Evolutionary conservation across 2,329 filamentous ascomycete species (phyloP).

Genomic region (Aspergillus calidoustus): DNA sequence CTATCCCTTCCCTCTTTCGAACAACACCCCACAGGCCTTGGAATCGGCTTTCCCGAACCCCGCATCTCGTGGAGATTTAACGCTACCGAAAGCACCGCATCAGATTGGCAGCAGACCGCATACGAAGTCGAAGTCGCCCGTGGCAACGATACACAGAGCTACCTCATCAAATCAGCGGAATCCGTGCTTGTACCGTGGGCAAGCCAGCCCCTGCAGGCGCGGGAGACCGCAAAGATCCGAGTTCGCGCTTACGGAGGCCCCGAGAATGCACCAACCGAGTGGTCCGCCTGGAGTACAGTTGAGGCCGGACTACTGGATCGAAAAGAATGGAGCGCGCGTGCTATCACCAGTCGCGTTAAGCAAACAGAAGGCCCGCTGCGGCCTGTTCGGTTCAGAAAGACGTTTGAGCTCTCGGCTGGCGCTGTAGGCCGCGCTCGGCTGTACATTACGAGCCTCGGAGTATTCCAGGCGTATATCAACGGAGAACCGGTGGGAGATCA

Average conservation of each 20-base stretch:
- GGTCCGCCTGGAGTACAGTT: constrained; percentile 29
- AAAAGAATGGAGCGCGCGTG: constrained; percentile 37
- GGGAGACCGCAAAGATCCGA: constrained; percentile 23
- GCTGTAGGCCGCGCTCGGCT: constrained; percentile 42
- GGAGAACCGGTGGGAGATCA: constrained; percentile 44
- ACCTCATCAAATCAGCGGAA: constrained; percentile 20
- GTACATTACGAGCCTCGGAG: constrained; percentile 53
- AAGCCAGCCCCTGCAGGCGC: constrained; percentile 24
- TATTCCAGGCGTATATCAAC: constrained; percentile 57
- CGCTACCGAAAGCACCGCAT: constrained; percentile 10
- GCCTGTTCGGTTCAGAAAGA: constrained; percentile 43
- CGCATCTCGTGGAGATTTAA: constrained; percentile 35
- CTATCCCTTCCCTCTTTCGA: constrained; percentile 4
- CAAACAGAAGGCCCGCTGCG: constrained; percentile 29
- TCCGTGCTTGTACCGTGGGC: constrained; percentile 37
- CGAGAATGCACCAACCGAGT: constrained; percentile 14
- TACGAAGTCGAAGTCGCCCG: constrained; percentile 32
- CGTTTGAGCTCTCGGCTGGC: constrained; percentile 27
- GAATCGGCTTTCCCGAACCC: constrained; percentile 27
- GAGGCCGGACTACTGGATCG: constrained; percentile 40
- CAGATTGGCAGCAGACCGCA: constrained; percentile 31
- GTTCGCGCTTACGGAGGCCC: constrained; percentile 21
- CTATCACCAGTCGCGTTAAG: constrained; percentile 22
- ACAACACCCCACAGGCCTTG: constrained; percentile 27
- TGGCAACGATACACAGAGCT: constrained; percentile 10